Evolutionary conservation across 768 basidiomycete species (phyloP), one percentile per base, ranked within the genome.

Genomic region (Boletus rex-veris): DNA sequence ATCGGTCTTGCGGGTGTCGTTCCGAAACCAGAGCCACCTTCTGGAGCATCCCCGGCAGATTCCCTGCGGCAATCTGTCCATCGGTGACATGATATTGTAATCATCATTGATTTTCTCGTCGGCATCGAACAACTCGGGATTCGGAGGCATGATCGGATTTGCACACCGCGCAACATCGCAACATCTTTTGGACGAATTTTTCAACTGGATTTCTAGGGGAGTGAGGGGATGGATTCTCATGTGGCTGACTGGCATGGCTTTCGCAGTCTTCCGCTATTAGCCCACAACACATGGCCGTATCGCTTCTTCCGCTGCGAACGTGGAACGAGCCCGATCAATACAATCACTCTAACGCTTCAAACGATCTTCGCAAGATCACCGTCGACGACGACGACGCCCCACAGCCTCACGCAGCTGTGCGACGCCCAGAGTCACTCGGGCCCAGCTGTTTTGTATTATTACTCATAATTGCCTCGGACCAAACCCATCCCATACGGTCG

Each of bases 1-100:
- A 75, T 73, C 53, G 87, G 89, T 30, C 69, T 88, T 16, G 80
- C 83, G 18, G 88, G 88, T 16, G 82, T 85, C n/a, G 80, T 90
- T 33, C 84, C 81, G 14, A 86, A 86, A 63, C 84, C 85, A 7
- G 81, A 81, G 48, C 71, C 72, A 19, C 64, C 63, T 3, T 60
- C 67, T 19, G 66, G 68, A 46, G 58, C 65, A 40, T 70, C 68
- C 19, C 66, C 68, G 19, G 54, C 62, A 42, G 68, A 69, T 44
- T 59, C 70, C 12, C 58, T 63, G 28, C 68, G 68, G 63, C 68
- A 71, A 50, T 69, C 68, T 30, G 58, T 68, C 33, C 70, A 70
- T 40, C 68, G 68, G 68, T 69, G 58, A 69, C 47, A 35, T 50
- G 52, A 42, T 52, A 39, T 33, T 19, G 8, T 36, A 31, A 33